Base-by-base conservation (phyloP, 768 basidiomycete genomes). In the Leccinellum albellum region DNA sequence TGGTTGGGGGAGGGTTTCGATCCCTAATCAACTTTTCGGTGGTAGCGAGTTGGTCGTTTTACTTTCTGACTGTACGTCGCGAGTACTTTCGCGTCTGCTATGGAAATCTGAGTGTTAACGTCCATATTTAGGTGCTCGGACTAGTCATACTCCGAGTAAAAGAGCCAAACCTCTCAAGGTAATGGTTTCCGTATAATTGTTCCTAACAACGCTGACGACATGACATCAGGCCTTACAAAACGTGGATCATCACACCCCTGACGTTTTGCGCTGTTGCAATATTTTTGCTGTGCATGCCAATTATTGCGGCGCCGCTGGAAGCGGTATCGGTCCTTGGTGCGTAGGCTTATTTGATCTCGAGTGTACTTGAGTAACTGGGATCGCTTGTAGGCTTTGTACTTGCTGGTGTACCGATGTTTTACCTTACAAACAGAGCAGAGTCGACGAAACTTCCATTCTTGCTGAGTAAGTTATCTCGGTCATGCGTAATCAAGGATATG, bases 271-370 rank as follows among this genome's bases (percentile, higher is more conserved):
- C 81, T 31, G 92, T 94, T 45, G 56, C 60, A 5, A 29, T 68
- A 55, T 56, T 60, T 74, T 78, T 98, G 52, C 76, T 99, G 10
- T 89, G 87, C 65, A 96, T 99, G 92, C 94, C 95, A 2, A 79
- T 96, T 51, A 87, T 95, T 55, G 96, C 96, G 3, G 94, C 95
- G 21, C 96, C 96, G 7, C 75, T 87, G 14, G 89, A 96, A 69
- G 94, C 95, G 0, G 70, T 91, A 6, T 86, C 94, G 8, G 95
- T 94, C 6, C 78, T 97, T 55, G 88, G 94, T 94, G 63, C 56
- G 82, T 75, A 42, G 14, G 15, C 2, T 14, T 14, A 12, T 13
- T 12, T 24, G 8, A 23, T 28, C 28, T 50, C 14, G 33, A 17
- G 47, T 49, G 9, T 17, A 21, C 15, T 51, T 3, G 3, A 37